Percentiles rank a stretch among this genome's conserved stretches.
phyloP scores from a whole-genome alignment of 805 yeast genomes.

The Candida ulmi region DNA sequence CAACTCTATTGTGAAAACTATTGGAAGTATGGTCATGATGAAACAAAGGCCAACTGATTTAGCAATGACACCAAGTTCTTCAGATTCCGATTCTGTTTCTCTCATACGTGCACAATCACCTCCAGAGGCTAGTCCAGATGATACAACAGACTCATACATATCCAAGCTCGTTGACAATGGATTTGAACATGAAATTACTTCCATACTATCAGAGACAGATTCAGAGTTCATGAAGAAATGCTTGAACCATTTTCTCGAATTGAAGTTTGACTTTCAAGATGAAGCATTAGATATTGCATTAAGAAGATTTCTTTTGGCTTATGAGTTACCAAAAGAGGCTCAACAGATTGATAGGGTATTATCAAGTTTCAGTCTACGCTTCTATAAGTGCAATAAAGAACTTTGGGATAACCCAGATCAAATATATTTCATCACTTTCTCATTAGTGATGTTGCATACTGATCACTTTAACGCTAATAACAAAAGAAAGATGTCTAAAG shows the following conservation, averaged over 20 bases:
- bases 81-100: conserved; percentile 10
- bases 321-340: conserved; percentile 63
- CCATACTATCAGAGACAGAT: conserved; percentile 24
- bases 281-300: conserved; percentile 65
- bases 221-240: conserved; percentile 23
- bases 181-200: conserved; percentile 26
- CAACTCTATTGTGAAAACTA: conserved; percentile 31
- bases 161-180: conserved; percentile 20
- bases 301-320: conserved; percentile 50
- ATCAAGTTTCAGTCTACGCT: conserved; percentile 49
- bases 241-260: conserved; percentile 21
- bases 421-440: conserved; percentile 57
- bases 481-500: conserved; percentile 58
- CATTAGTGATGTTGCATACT: conserved; percentile 67
- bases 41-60: conserved; percentile 20
- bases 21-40: conserved; percentile 31
- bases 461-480: conserved; percentile 66
- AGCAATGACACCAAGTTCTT: conserved; percentile 2
- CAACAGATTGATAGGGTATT: conserved; percentile 73
- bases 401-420: conserved; percentile 39
- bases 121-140: conserved; percentile 24
- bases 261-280: conserved; percentile 40
- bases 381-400: conserved; percentile 25
- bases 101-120: conserved; percentile 13
- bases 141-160: conserved; percentile 25